Evolutionary conservation across 306 rosid species (phyloP), one percentile per base, ranked within the genome.

Genomic region (Vicia sativa): DNA sequence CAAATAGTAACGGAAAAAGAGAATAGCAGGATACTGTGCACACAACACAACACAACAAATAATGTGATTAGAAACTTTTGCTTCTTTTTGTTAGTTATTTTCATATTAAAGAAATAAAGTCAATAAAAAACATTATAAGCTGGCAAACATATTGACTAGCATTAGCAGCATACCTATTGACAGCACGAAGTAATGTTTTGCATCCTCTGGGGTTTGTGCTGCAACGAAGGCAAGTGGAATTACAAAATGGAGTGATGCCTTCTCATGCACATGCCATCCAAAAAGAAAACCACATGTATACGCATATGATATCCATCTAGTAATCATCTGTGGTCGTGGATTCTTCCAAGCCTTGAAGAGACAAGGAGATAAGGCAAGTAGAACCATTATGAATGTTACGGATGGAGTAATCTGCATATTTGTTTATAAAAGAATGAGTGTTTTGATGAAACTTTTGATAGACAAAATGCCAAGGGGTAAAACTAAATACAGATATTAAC

Each of bases 181-280:
- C 29, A 90, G 57, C 72, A 90, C 72, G 83, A 84, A 81, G 79
- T 80, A 93, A 85, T 90, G 98, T 78, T 79, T 90, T 1, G 95
- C 96, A 82, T 83, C 82, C 60, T 85, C 91, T 76, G 71, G 37
- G 55, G 89, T 79, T 63, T 82, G 86, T 54, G 78, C 87, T 0
- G 97, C 96, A 16, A 85, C 81, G 46, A 85, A 44, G 34, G 91
- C 87, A 12, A 93, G 89, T 23, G 93, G 96, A 69, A 92, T 88
- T 46, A 93, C 93, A 77, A 93, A 93, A 80, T 93, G 97, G 62
- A 90, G 89, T 23, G 95, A 90, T 70, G 98, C 98, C 78, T 90
- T 93, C 78, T 93, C 98, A 70, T 93, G 98, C 48, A 90, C 96
- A 72, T 93, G 98, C 98, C 98, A 93, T 65, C 98, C 98, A 74